A percentile compares a stretch with the other conserved stretches of the same genome.
These are phyloP conservation scores for Paratinospora sagittata DNA, from an alignment of 164 flowering plant species.

Conservation along the genomic window DNA sequence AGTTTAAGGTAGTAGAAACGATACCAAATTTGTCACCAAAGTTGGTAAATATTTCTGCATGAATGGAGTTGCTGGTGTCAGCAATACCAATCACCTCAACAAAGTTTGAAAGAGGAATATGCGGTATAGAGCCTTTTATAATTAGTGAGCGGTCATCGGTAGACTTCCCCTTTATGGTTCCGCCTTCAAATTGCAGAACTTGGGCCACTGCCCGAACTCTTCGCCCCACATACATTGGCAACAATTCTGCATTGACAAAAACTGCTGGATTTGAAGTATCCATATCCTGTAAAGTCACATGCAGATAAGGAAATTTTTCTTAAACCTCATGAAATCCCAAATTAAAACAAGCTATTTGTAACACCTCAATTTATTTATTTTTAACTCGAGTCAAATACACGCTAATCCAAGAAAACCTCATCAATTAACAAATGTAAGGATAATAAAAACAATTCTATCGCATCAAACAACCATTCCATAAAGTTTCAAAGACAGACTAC, in stretches of 20 bases:
- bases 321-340: no score
- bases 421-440: no score
- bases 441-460: no score
- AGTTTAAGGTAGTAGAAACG: neutral
- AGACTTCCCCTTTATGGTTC: constrained; percentile 52
- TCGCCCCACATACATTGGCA: constrained; percentile 56
- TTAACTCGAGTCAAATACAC: no score
- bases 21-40: constrained; percentile 75
- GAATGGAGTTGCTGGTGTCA: constrained; percentile 67
- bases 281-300: constrained; percentile 28
- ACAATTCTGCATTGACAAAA: constrained; percentile 70
- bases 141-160: constrained; percentile 64
- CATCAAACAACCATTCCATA: no score
- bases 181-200: constrained; percentile 57
- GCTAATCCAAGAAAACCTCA: no score
- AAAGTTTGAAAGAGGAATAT: constrained; percentile 26
- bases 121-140: constrained; percentile 48
- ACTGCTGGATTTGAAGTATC: constrained; percentile 81
- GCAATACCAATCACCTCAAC: constrained; percentile 88
- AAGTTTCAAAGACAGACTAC: no score
- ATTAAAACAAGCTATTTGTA: no score
- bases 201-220: constrained; percentile 70
- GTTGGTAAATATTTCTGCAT: constrained; percentile 75
- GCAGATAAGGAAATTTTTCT: neutral
- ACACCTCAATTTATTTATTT: no score